Evolutionary conservation across 352 stramenopile species (phyloP).

Genomic region (Pythium guiyangense): DNA sequence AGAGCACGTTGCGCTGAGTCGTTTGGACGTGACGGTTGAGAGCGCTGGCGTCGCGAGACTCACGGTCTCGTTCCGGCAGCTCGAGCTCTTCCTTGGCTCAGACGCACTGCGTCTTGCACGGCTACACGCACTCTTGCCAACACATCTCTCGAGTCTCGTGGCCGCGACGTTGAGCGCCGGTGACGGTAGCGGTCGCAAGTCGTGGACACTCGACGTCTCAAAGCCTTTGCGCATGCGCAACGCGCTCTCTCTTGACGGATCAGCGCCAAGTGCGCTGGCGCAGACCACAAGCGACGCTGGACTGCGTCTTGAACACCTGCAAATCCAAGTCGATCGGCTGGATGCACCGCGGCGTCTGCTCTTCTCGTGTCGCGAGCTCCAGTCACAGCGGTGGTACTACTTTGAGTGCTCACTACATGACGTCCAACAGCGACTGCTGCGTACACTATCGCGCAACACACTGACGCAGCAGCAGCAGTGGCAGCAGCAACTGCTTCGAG

Average conservation of each 20-base stretch:
- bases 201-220: slow-evolving; percentile 5
- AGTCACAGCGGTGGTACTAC: slow-evolving; percentile 39
- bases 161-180: background rate
- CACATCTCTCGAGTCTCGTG: background rate
- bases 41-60: slow-evolving; percentile 1
- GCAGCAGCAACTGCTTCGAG: too few relatives aligned
- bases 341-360: slow-evolving; percentile 32
- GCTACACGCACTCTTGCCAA: background rate
- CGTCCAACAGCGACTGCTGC: slow-evolving; percentile 16
- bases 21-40: background rate
- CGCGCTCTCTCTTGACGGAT: background rate
- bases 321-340: slow-evolving; percentile 39
- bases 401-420: slow-evolving; percentile 39
- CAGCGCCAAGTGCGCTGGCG: background rate
- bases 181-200: background rate
- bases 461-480: background rate
- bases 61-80: slow-evolving; percentile 2
- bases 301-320: slow-evolving; percentile 25
- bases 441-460: background rate
- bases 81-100: slow-evolving; percentile 9
- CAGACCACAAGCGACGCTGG: background rate
- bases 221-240: slow-evolving; percentile 11
- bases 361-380: slow-evolving; percentile 48
- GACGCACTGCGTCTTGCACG: background rate
- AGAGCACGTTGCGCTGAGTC: slow-evolving; percentile 4